phyloP scores from a whole-genome alignment of 768 basidiomycete genomes.

The Lyophyllum semitale region DNA sequence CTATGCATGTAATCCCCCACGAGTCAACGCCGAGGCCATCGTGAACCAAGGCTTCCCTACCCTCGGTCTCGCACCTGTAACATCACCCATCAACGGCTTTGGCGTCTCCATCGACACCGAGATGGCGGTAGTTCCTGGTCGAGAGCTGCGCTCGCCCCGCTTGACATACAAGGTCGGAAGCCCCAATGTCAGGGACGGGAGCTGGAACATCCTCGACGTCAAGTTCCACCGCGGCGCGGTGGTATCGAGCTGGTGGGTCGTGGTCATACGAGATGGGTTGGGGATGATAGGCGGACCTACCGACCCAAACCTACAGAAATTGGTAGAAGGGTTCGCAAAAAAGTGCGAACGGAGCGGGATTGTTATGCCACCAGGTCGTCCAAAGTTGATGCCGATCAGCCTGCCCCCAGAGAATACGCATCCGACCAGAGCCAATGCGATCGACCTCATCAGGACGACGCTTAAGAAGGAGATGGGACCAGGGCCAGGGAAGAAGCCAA shows the following conservation, averaged over 20 bases:
- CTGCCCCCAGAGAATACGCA: conserved; percentile 25
- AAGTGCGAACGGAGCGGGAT: conserved; percentile 68
- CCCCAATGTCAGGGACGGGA: conserved; percentile 53
- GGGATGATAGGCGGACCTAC: conserved; percentile 37
- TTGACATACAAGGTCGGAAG: conserved; percentile 55
- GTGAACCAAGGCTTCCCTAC: conserved; percentile 55
- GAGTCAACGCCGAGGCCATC: conserved; percentile 59
- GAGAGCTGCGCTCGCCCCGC: conserved; percentile 61
- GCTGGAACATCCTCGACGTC: conserved; percentile 78
- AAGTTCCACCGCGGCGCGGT: conserved; percentile 61
- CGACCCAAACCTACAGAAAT: conserved; percentile 40
- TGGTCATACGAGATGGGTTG: conserved; percentile 59
- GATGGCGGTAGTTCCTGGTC: conserved; percentile 67
- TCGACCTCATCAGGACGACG: conserved; percentile 39
- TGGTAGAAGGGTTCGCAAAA: conserved; percentile 53
- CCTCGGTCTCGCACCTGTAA: conserved; percentile 48
- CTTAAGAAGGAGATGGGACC: conserved; percentile 35
- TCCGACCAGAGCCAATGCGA: conserved; percentile 37
- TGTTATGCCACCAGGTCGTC: conserved; percentile 36
- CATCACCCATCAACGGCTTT: conserved; percentile 51
- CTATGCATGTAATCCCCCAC: conserved; percentile 65
- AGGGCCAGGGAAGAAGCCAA: conserved; percentile 40
- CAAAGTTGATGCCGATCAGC: conserved; percentile 36
- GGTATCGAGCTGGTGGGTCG: conserved; percentile 63
- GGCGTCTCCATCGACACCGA: conserved; percentile 53